These are phyloP conservation scores for Didymella lethalis DNA, from an alignment of 2,329 filamentous ascomycete species.

Conservation along the genomic window DNA sequence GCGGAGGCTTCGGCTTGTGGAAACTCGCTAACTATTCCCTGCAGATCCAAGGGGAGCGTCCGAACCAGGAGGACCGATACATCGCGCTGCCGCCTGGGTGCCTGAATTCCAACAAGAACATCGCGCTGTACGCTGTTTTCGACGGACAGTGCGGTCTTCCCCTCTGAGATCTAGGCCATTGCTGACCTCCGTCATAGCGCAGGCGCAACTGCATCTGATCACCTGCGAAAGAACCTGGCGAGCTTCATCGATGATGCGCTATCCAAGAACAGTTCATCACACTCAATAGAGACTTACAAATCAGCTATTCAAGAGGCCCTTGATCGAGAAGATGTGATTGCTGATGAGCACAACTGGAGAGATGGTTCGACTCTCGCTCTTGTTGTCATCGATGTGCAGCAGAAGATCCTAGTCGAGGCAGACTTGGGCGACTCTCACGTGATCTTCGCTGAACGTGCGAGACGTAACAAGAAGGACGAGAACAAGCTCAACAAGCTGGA, in stretches of 20 bases:
- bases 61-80: conserved; percentile 37
- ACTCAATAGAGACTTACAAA: conserved; percentile 31
- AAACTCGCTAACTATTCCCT: conserved; percentile 28
- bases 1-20: conserved; percentile 8
- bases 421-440: conserved; percentile 37
- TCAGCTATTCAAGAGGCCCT: conserved; percentile 35
- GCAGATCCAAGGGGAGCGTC: conserved; percentile 34
- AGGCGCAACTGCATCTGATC: conserved; percentile 28
- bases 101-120: conserved; percentile 32
- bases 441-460: conserved; percentile 24
- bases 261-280: conserved; percentile 17
- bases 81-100: conserved; percentile 27
- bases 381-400: conserved; percentile 32
- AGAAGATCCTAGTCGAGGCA: conserved; percentile 33
- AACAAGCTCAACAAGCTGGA: conserved; percentile 17
- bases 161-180: background rate
- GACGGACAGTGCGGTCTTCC: conserved; percentile 35
- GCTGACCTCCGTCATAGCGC: conserved; percentile 25
- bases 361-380: conserved; percentile 38
- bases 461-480: conserved; percentile 17
- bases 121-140: conserved; percentile 35
- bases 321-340: conserved; percentile 29
- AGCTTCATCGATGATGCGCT: conserved; percentile 31
- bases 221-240: conserved; percentile 29
- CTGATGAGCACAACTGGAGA: conserved; percentile 27